These are phyloP conservation scores for Cladochytrium tenue DNA, from an alignment of 371 early-diverging fungal species.

Conservation along the genomic window DNA sequence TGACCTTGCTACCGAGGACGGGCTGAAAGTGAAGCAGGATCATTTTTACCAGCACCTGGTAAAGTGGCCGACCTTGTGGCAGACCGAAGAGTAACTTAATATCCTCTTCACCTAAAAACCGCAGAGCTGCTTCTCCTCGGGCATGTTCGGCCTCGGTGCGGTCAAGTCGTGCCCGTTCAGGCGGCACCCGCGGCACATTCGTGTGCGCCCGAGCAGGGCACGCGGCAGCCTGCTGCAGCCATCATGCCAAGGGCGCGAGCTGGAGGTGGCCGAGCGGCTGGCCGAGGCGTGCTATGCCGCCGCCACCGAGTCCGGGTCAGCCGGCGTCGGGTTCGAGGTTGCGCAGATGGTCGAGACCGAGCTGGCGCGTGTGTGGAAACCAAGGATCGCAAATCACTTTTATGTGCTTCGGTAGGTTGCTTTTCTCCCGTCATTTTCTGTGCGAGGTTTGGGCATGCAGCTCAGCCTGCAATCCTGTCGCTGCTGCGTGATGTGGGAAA, in stretches of 20 bases:
- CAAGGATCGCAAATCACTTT: neutral
- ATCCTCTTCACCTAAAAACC: neutral
- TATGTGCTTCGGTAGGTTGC: conserved; percentile 8
- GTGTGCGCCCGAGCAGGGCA: conserved; percentile 74
- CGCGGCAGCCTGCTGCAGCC: too few relatives aligned
- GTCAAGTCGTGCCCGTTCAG: conserved; percentile 16
- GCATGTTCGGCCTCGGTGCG: conserved; percentile 69
- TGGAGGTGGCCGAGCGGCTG: neutral
- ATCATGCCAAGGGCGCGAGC: conserved; percentile 74
- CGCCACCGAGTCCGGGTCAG: neutral
- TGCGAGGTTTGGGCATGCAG: too few relatives aligned
- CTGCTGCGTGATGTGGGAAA: neutral
- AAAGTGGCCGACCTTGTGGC: too few relatives aligned
- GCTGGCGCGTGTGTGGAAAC: neutral
- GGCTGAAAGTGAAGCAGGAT: conserved; percentile 31
- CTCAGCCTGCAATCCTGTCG: too few relatives aligned
- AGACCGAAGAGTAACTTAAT: neutral
- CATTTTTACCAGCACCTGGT: conserved; percentile 72
- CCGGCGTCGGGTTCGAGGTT: neutral
- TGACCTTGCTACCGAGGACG: neutral
- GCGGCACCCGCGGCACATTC: conserved; percentile 45
- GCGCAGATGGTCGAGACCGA: neutral
- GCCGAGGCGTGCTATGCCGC: neutral
- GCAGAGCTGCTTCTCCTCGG: conserved; percentile 66
- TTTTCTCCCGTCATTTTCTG: too few relatives aligned